Base-by-base conservation (phyloP, 345 rosid genomes). In the Viola odorata region DNA sequence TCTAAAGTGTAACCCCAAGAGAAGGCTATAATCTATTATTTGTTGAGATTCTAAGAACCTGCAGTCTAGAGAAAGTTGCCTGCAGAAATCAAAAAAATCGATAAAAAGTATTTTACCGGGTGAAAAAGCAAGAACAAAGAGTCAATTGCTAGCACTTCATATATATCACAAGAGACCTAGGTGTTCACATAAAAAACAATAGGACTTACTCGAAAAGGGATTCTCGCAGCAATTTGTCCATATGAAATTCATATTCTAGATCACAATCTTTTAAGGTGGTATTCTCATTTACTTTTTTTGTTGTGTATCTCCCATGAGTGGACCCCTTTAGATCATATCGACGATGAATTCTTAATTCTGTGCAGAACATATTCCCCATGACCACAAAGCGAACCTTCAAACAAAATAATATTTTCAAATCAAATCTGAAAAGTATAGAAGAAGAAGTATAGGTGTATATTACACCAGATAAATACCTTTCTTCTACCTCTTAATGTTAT, bases 341-440 rank as follows among this genome's bases (percentile, higher is more conserved):
- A 47, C 82, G 81, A 77, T 94, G 99, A 67, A 94, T 94, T 71
- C 81, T 78, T 60, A 90, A 74, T 73, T 90, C 97, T 55, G 99
- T 94, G 84, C 96, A 94, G 70, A 94, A 94, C 99, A 94, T 94
- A 73, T 90, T 94, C 42, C 99, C 99, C 99, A 94, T 94, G 69
- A 94, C 95, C 81, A 94, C 91, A 78, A 94, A 94, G 16, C 87
- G 88, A 66, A 90, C 99, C 99, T 94, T 69, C 39, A 69, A 61
- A 72, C 71, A 76, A 44, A 58, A 55, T 4, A 15, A 13, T 23
- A 23, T 23, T 23, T 23, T 23, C 41, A 53, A 72, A 13, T 17
- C 47, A 63, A 53, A 65, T 7, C 55, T 57, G 17, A 64, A n/a
- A 63, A n/a, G 53, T 10, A 68, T 17, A 48, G 23, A 50, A 48